Evolutionary conservation across 2,329 filamentous ascomycete species (phyloP).

Genomic region (Paraconiothyrium sp.): DNA sequence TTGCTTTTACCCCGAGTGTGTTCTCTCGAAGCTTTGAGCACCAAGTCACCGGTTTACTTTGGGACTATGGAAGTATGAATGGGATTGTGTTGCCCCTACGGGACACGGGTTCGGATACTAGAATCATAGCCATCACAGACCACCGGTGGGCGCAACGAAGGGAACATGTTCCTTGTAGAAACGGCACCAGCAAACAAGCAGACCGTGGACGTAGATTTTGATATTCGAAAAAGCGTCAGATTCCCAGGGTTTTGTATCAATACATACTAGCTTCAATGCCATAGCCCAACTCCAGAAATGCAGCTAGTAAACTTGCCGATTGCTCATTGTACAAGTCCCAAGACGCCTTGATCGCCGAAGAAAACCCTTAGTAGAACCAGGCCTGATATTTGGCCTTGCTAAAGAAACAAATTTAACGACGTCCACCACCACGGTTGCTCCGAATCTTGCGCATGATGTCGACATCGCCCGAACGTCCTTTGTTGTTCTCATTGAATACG

Average conservation of each 20-base stretch:
- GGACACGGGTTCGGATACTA: too few relatives aligned
- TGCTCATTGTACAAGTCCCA: neutral
- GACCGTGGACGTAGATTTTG: neutral
- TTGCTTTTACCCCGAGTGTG: too few relatives aligned
- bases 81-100: too few relatives aligned
- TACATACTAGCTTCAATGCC: conserved; percentile 9
- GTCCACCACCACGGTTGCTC: conserved; percentile 35
- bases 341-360: conserved; percentile 1
- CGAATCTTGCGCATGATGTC: conserved; percentile 45
- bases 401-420: conserved; percentile 25
- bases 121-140: too few relatives aligned
- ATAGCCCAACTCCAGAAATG: conserved; percentile 11
- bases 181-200: conserved; percentile 1
- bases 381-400: neutral
- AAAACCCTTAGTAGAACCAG: neutral
- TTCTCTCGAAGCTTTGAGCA: too few relatives aligned
- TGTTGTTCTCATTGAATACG: conserved; percentile 41
- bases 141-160: conserved; percentile 6
- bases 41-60: too few relatives aligned
- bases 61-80: too few relatives aligned
- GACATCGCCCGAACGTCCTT: conserved; percentile 35
- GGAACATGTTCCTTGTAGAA: conserved; percentile 1
- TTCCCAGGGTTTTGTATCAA: neutral
- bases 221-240: neutral
- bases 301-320: conserved; percentile 1